A percentile compares a stretch with the other conserved stretches of the same genome.
Conservation (phyloP, 2,329 filamentous ascomycete genomes). For the Remersonia thermophila region DNA sequence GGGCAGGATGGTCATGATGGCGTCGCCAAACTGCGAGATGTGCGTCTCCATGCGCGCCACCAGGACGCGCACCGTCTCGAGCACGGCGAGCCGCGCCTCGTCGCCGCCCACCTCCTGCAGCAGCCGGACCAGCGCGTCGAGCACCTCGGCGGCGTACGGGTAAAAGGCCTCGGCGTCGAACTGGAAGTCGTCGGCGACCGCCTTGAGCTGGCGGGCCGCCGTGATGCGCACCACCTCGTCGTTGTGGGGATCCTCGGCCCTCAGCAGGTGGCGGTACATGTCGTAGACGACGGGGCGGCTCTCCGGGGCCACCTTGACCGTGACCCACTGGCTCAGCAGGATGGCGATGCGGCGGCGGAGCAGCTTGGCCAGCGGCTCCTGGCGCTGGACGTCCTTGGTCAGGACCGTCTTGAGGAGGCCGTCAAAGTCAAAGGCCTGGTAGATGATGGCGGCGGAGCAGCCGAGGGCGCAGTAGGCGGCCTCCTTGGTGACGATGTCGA, state of each 20-base stretch:
- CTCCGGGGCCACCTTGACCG: slow-evolving; percentile 57
- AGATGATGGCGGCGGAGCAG: slow-evolving; percentile 65
- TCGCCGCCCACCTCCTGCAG: slow-evolving; percentile 68
- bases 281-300: slow-evolving; percentile 69
- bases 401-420: slow-evolving; percentile 63
- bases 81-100: slow-evolving; percentile 80
- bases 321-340: slow-evolving; percentile 78
- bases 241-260: slow-evolving; percentile 64
- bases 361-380: slow-evolving; percentile 56
- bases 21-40: slow-evolving; percentile 57
- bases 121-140: slow-evolving; percentile 63
- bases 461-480: slow-evolving; percentile 91
- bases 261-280: slow-evolving; percentile 77
- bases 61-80: slow-evolving; percentile 73
- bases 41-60: slow-evolving; percentile 71
- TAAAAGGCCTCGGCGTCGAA: slow-evolving; percentile 64
- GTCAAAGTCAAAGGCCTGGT: slow-evolving; percentile 71
- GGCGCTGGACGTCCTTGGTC: slow-evolving; percentile 61
- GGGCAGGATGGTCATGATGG: slow-evolving; percentile 70
- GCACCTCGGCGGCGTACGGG: slow-evolving; percentile 61
- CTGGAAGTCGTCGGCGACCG: slow-evolving; percentile 71
- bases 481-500: slow-evolving; percentile 74
- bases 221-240: slow-evolving; percentile 88
- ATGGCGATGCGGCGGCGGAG: slow-evolving; percentile 81
- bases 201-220: slow-evolving; percentile 71